Conservation (phyloP, 768 basidiomycete genomes). For the Lentinula sp. region DNA sequence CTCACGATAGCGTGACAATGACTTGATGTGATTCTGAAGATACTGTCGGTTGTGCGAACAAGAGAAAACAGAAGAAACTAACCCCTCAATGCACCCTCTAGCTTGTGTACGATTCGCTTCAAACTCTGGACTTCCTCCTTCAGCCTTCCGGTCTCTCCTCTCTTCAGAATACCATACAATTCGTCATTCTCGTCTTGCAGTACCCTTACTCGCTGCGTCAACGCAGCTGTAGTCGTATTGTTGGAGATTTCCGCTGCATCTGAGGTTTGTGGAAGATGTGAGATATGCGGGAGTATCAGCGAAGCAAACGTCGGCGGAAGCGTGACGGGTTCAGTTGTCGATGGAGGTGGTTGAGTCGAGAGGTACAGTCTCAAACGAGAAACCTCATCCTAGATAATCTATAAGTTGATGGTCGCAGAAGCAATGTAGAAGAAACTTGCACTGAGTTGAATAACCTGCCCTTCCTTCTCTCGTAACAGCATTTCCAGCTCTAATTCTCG, state of each 20-base stretch:
- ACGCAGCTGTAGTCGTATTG: conserved; percentile 50
- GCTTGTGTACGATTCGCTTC: conserved; percentile 56
- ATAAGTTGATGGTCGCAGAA: conserved; percentile 9
- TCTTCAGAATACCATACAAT: conserved; percentile 67
- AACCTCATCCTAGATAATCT: conserved; percentile 59
- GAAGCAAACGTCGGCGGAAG: conserved; percentile 69
- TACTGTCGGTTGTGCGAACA: conserved; percentile 6
- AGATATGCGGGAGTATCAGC: conserved; percentile 62
- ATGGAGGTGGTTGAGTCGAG: conserved; percentile 50
- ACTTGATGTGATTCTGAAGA: conserved; percentile 69
- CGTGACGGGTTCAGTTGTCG: conserved; percentile 56
- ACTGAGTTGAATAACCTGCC: conserved; percentile 63
- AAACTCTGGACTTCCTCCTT: conserved; percentile 78
- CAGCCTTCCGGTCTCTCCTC: conserved; percentile 71
- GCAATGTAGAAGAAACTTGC: conserved; percentile 31
- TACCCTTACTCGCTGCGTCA: conserved; percentile 65
- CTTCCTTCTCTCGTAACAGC: conserved; percentile 69
- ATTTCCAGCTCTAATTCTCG: conserved; percentile 81
- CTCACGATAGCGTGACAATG: conserved; percentile 69
- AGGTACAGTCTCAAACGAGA: conserved; percentile 62
- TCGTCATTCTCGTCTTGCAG: conserved; percentile 89
- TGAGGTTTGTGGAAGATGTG: conserved; percentile 27
- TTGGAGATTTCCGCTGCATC: conserved; percentile 39
- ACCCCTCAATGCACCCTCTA: conserved; percentile 80
- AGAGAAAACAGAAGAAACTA: conserved; percentile 11